A percentile compares a stretch with the other conserved stretches of the same genome.
These are phyloP conservation scores for Trametes punicea DNA, from an alignment of 768 basidiomycete genomes.

Conservation along the genomic window DNA sequence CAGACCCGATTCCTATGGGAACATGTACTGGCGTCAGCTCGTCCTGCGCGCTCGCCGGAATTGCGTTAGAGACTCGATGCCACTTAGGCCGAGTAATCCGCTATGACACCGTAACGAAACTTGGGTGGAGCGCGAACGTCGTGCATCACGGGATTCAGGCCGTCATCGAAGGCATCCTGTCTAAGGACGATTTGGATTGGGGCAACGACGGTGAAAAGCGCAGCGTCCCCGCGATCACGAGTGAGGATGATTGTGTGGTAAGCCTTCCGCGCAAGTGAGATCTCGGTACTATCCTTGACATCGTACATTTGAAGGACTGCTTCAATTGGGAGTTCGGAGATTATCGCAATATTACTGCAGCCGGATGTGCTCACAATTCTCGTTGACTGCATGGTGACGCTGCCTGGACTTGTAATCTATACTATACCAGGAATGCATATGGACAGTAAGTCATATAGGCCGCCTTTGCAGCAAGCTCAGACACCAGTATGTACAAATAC, in stretches of 20 bases:
- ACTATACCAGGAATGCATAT: no score
- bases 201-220: conserved; percentile 24
- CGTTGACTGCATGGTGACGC: no score
- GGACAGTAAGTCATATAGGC: no score
- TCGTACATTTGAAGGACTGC: conserved; percentile 47
- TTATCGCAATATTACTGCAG: conserved; percentile 26
- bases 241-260: conserved; percentile 66
- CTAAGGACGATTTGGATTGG: conserved; percentile 35
- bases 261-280: conserved; percentile 22
- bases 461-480: no score
- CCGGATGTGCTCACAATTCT: no score
- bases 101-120: conserved; percentile 82
- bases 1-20: conserved; percentile 90
- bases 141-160: conserved; percentile 69
- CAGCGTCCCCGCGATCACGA: conserved; percentile 46
- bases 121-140: conserved; percentile 76
- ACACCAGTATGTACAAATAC: no score
- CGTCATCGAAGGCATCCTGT: conserved; percentile 64
- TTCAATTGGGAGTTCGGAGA: conserved; percentile 68
- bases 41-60: conserved; percentile 78
- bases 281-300: neutral
- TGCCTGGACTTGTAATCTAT: neutral
- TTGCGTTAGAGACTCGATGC: conserved; percentile 82
- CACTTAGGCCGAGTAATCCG: conserved; percentile 80
- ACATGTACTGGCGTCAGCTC: conserved; percentile 75